Base-by-base conservation (phyloP, 768 basidiomycete genomes). In the Hygrocybe coccinea region DNA sequence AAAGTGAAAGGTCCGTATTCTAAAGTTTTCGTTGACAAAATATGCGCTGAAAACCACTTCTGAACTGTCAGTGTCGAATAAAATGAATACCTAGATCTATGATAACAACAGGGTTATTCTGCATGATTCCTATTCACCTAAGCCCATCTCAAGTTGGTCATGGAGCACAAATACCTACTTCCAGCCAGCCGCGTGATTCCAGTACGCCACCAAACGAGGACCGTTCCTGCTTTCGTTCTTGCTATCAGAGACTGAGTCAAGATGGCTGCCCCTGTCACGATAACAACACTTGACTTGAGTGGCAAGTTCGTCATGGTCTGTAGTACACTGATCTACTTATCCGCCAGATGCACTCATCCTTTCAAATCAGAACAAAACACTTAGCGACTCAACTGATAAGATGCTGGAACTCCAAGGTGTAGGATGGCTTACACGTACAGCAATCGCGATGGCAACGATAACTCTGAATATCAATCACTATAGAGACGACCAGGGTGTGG, bases 361-460 rank as follows among this genome's bases (percentile, higher is more conserved):
- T 54, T 4, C 52, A 25, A 3, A 3, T 24, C 56, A 90, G 89
- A 89, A 86, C 75, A 89, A 86, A 69, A 43, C 72, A 1, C 76
- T 89, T 52, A 86, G 83, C 38, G 86, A 85, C 60, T 62, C 65
- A 29, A 76, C 77, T 4, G 87, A 89, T 51, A 74, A 75, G 24
- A 84, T 91, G 58, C 81, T 91, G 39, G 65, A 68, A 33, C 73
- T 86, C 2, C 89, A 91, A 66, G 89, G 89, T 49, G 76, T 91
- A 33, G 67, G 83, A 34, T 91, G 89, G 89, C 56, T 84, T 45
- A 86, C 74, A 60, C 81, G 89, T 60, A 83, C 77, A 56, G 78
- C 79, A 22, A 89, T 91, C 62, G 54, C 64, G 21, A 33, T 74
- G 24, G 83, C 78, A 33, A 82, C 79, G 15, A 62, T 91, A 45